Evolutionary conservation across 1,139 yeast species (phyloP).

Genomic region (Taiozyma sp.): DNA sequence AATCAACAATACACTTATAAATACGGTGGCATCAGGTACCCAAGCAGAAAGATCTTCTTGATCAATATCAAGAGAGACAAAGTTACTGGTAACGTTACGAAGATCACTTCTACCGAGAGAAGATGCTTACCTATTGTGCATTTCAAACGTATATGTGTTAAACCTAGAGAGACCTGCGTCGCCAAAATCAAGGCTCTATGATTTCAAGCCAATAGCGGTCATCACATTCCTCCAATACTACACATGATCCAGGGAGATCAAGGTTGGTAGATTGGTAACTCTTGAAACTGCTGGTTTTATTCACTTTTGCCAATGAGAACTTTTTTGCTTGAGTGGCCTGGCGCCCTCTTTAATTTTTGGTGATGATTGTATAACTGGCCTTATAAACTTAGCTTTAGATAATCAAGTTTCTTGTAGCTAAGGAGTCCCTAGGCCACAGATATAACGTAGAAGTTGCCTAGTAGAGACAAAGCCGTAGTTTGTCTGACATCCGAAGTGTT

Average conservation of each 20-base stretch:
- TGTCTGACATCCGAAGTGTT: no score
- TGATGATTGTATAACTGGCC: no score
- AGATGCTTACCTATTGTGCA: neutral
- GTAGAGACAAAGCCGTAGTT: neutral
- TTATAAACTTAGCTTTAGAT: no score
- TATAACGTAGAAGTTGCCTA: no score
- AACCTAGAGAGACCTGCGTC: neutral
- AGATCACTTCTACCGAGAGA: neutral
- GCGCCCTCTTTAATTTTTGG: neutral
- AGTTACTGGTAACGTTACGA: neutral
- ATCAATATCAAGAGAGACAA: neutral
- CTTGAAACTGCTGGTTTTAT: neutral
- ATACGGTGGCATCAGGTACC: neutral
- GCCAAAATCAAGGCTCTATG: neutral
- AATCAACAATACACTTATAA: neutral
- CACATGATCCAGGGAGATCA: neutral
- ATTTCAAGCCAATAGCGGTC: neutral
- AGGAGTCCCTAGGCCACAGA: neutral
- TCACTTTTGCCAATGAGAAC: neutral
- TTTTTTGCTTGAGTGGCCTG: neutral
- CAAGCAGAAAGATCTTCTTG: neutral
- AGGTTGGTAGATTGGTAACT: neutral
- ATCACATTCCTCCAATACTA: neutral
- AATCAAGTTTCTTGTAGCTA: neutral
- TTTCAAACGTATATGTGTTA: neutral